Conservation (phyloP, 768 basidiomycete genomes). For the Phylloporus arenicola region DNA sequence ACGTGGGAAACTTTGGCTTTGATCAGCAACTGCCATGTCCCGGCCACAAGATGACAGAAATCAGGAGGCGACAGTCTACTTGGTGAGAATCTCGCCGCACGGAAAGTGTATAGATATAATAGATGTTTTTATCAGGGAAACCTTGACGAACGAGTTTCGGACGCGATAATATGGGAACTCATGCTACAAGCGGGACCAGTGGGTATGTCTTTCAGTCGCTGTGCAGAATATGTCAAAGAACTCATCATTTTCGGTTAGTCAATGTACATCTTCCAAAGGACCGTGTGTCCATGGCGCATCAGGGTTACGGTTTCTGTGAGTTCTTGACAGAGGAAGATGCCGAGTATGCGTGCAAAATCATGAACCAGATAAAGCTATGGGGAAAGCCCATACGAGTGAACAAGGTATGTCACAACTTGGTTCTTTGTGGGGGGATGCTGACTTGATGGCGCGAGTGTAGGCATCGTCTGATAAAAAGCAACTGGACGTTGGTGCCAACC, state of each 20-base stretch:
- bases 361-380: slow-evolving; percentile 99
- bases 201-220: slow-evolving; percentile 49
- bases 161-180: slow-evolving; percentile 94
- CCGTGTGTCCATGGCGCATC: slow-evolving; percentile 95
- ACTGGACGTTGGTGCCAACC: slow-evolving; percentile 94
- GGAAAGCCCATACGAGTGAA: slow-evolving; percentile 98
- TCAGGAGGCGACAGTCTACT: slow-evolving; percentile 86
- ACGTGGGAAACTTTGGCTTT: not conserved
- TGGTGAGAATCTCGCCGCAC: slow-evolving; percentile 40
- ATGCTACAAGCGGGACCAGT: slow-evolving; percentile 99
- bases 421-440: not conserved
- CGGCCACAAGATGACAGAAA: slow-evolving; percentile 83
- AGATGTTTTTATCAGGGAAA: slow-evolving; percentile 61
- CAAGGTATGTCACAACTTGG: slow-evolving; percentile 59
- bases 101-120: not conserved
- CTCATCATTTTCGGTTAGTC: slow-evolving; percentile 42
- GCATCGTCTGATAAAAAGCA: slow-evolving; percentile 98
- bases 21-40: slow-evolving; percentile 18
- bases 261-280: slow-evolving; percentile 99
- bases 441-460: slow-evolving; percentile 38
- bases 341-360: slow-evolving; percentile 99
- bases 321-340: slow-evolving; percentile 98
- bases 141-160: slow-evolving; percentile 90
- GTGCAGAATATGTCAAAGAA: not conserved
- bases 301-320: slow-evolving; percentile 99